A percentile compares a stretch with the other conserved stretches of the same genome.
Conservation (phyloP, 257 asterid genomes). For the Verbena officinalis region DNA sequence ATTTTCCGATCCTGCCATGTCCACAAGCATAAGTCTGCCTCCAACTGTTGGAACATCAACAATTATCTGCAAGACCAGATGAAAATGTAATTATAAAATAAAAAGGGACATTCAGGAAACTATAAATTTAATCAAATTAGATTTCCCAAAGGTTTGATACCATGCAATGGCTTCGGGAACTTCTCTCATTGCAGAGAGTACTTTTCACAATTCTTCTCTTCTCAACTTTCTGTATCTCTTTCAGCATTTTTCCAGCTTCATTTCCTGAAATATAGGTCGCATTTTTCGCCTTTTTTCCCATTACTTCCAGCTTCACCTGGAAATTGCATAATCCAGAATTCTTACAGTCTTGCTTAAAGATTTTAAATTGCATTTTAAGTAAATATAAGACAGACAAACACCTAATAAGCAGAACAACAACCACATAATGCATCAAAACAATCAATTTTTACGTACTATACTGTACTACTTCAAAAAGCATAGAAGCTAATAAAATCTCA, state of each 20-base stretch:
- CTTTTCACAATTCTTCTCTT: constrained; percentile 90
- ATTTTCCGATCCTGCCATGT: constrained; percentile 99
- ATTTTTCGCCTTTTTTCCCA: constrained; percentile 92
- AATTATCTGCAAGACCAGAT: constrained; percentile 52
- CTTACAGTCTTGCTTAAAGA: too few relatives aligned
- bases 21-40: constrained; percentile 94
- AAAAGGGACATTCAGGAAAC: background rate
- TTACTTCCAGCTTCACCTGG: constrained; percentile 84
- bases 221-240: constrained; percentile 93
- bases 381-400: too few relatives aligned
- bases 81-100: background rate
- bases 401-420: background rate
- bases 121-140: constrained; percentile 7
- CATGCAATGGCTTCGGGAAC: constrained; percentile 98
- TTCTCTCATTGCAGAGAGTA: constrained; percentile 88
- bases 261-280: constrained; percentile 85
- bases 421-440: background rate
- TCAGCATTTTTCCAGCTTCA: constrained; percentile 89
- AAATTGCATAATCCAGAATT: background rate
- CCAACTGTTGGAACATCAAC: constrained; percentile 98
- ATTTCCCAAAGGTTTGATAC: constrained; percentile 36
- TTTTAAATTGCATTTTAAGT: too few relatives aligned
- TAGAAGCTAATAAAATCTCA: constrained; percentile 21
- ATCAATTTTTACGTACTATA: background rate
- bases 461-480: background rate